phyloP scores from a whole-genome alignment of 2,329 filamentous ascomycete genomes.

The Shiraia sp. region DNA sequence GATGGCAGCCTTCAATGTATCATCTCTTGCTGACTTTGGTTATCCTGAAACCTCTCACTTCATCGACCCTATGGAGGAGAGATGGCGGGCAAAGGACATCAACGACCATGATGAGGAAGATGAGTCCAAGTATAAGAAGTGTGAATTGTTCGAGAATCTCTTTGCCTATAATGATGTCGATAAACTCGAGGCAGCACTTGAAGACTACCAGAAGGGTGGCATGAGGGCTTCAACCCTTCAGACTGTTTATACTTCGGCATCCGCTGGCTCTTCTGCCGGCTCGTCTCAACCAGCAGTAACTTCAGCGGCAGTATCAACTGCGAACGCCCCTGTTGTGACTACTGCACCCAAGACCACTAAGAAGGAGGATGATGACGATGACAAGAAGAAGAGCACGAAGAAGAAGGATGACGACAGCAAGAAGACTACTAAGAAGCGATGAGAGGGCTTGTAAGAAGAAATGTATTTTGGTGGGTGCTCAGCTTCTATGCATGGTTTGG shows the following conservation, averaged over 20 bases:
- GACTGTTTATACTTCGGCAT: conserved; percentile 12
- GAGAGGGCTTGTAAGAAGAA: too few relatives aligned
- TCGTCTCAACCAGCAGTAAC: too few relatives aligned
- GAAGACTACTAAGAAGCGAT: conserved; percentile 3
- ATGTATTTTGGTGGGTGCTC: too few relatives aligned
- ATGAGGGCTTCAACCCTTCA: conserved; percentile 1
- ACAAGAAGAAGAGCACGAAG: conserved; percentile 1
- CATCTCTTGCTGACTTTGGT: conserved; percentile 27
- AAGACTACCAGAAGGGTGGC: conserved; percentile 21
- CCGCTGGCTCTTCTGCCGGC: too few relatives aligned
- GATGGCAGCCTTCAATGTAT: conserved; percentile 48
- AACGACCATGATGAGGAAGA: conserved; percentile 3
- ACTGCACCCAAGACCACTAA: neutral
- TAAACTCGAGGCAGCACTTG: conserved; percentile 22
- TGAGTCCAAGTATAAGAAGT: conserved; percentile 17
- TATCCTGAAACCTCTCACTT: conserved; percentile 30
- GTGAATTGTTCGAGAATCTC: conserved; percentile 20
- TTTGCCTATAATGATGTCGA: conserved; percentile 24
- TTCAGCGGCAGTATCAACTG: neutral
- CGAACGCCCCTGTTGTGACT: neutral
- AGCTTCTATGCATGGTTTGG: too few relatives aligned
- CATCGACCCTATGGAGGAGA: conserved; percentile 24
- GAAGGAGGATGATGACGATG: neutral
- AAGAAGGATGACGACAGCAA: too few relatives aligned
- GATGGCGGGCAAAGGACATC: conserved; percentile 20